A percentile compares a stretch with the other conserved stretches of the same genome.
These are phyloP conservation scores for Fusarium sp. DNA, from an alignment of 2,329 filamentous ascomycete species.

Conservation along the genomic window DNA sequence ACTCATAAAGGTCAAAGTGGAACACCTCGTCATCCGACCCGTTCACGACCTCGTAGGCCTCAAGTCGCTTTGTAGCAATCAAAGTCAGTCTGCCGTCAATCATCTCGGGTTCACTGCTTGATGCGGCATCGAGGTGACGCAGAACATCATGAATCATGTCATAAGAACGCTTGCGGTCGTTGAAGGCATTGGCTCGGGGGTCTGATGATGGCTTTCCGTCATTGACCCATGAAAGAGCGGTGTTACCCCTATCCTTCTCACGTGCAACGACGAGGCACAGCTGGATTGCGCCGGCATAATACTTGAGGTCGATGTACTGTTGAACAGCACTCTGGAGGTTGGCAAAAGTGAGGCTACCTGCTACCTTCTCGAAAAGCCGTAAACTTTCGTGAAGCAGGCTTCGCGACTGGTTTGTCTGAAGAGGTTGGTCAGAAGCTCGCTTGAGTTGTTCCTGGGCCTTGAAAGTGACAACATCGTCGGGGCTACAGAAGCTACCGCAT, in stretches of 20 bases:
- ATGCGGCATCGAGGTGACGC: conserved; percentile 80
- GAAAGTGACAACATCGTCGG: conserved; percentile 98
- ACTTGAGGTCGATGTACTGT: conserved; percentile 86
- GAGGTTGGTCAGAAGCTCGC: conserved; percentile 83
- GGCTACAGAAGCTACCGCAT: conserved; percentile 97
- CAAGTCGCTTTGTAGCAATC: conserved; percentile 82
- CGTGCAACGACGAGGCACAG: conserved; percentile 87
- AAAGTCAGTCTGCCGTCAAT: conserved; percentile 85
- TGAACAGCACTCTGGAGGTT: conserved; percentile 84
- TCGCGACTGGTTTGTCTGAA: conserved; percentile 82
- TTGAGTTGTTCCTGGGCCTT: conserved; percentile 97
- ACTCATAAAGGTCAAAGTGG: conserved; percentile 96
- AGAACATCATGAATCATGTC: conserved; percentile 89
- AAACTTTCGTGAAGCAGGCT: conserved; percentile 90
- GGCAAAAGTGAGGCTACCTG: conserved; percentile 83
- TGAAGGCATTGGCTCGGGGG: conserved; percentile 76
- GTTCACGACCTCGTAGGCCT: conserved; percentile 93
- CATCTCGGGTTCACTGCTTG: conserved; percentile 77
- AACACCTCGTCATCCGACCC: conserved; percentile 93
- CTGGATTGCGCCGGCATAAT: conserved; percentile 94
- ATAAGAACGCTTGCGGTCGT: conserved; percentile 84
- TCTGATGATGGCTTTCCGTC: conserved; percentile 84
- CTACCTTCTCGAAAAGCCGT: conserved; percentile 89
- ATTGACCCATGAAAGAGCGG: conserved; percentile 87
- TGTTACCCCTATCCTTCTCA: conserved; percentile 89